Percentiles rank a stretch among this genome's conserved stretches.
Evolutionary conservation across 345 rosid species (phyloP).

Genomic region (Salix udensis): DNA sequence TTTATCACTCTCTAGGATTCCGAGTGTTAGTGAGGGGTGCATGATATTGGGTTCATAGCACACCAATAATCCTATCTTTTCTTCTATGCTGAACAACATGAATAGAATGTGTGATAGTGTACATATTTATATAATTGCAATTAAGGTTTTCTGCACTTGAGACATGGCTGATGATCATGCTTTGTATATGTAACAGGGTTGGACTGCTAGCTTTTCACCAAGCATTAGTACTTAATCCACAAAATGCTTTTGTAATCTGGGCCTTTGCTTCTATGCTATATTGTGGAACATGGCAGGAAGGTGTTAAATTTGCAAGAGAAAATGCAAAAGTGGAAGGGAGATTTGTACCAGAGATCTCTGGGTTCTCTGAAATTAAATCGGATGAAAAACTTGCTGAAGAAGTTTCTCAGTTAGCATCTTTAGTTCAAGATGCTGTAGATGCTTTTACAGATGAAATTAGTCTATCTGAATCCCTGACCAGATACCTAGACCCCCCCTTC

Average conservation of each 20-base stretch:
- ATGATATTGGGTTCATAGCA: no score
- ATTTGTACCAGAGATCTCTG: slow-evolving; percentile 59
- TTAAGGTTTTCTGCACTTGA: not conserved
- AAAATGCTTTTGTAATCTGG: slow-evolving; percentile 58
- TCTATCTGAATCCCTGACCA: slow-evolving; percentile 36
- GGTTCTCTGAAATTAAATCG: slow-evolving; percentile 41
- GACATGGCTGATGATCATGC: slow-evolving; percentile 13
- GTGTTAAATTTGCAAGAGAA: slow-evolving; percentile 55
- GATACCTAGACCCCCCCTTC: slow-evolving; percentile 35
- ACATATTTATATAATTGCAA: not conserved
- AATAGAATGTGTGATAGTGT: not conserved
- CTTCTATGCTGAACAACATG: no score
- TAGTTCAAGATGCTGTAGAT: slow-evolving; percentile 42
- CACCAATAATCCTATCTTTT: no score
- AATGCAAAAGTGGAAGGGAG: slow-evolving; percentile 32
- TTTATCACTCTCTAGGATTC: no score
- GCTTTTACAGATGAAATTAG: slow-evolving; percentile 36
- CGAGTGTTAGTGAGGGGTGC: no score
- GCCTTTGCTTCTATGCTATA: slow-evolving; percentile 70
- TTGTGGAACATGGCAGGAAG: slow-evolving; percentile 67
- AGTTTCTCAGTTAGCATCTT: slow-evolving; percentile 50
- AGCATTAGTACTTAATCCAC: slow-evolving; percentile 71
- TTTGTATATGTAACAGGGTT: slow-evolving; percentile 50
- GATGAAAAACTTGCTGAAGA: slow-evolving; percentile 57
- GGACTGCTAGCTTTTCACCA: slow-evolving; percentile 81